phyloP scores from a whole-genome alignment of 768 basidiomycete species.

The Naganishia vishniacii region DNA sequence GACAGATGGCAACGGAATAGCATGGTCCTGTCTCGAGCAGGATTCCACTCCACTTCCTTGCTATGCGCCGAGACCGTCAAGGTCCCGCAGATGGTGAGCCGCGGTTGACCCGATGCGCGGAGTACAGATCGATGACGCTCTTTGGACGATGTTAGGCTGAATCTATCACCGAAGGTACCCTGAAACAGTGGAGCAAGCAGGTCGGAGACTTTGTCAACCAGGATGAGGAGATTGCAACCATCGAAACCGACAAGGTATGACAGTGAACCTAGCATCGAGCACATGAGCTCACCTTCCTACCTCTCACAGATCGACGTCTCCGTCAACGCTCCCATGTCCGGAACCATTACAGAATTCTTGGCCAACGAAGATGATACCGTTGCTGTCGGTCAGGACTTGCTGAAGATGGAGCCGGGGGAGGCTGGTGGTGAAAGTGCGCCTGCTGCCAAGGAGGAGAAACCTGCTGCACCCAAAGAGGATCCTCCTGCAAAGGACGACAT shows the following conservation, averaged over 20 bases:
- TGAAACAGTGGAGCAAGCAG: slow-evolving; percentile 90
- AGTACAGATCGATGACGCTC: neutral
- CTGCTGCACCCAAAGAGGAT: slow-evolving; percentile 35
- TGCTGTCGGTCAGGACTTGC: slow-evolving; percentile 86
- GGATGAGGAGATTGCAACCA: slow-evolving; percentile 95
- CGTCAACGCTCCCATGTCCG: slow-evolving; percentile 84
- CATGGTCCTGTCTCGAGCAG: slow-evolving; percentile 20
- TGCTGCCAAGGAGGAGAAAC: slow-evolving; percentile 39
- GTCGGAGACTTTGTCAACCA: slow-evolving; percentile 81
- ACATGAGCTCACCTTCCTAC: neutral
- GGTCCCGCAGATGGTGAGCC: slow-evolving; percentile 74
- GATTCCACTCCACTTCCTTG: slow-evolving; percentile 23
- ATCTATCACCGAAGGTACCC: slow-evolving; percentile 93
- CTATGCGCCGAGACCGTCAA: slow-evolving; percentile 66
- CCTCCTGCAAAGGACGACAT: slow-evolving; percentile 33
- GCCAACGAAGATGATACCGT: slow-evolving; percentile 92
- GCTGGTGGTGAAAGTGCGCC: slow-evolving; percentile 49
- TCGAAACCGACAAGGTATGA: slow-evolving; percentile 93
- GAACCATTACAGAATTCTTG: slow-evolving; percentile 78
- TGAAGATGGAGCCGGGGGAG: slow-evolving; percentile 80
- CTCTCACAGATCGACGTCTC: slow-evolving; percentile 75
- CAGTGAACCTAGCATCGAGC: neutral
- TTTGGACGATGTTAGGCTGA: slow-evolving; percentile 53
- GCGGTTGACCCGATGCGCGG: slow-evolving; percentile 39
- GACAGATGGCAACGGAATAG: slow-evolving; percentile 8